Evolutionary conservation across 371 early-diverging fungal genomes (phyloP).

Genomic region (Saksenaea vasiformis): DNA sequence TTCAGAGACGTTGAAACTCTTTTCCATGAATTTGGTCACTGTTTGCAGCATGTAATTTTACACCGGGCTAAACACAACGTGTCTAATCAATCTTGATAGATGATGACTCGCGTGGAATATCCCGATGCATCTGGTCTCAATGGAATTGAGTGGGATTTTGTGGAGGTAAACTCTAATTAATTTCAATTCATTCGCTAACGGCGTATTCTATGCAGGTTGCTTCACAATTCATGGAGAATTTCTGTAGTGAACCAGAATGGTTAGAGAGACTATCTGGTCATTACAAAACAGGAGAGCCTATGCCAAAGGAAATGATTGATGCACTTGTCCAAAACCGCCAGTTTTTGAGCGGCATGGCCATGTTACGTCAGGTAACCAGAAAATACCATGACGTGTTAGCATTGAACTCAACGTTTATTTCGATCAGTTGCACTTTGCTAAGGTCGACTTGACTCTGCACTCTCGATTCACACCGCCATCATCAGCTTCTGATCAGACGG

Average conservation of each 20-base stretch:
- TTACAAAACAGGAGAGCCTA: conserved; percentile 57
- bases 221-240: conserved; percentile 76
- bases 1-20: conserved; percentile 66
- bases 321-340: conserved; percentile 53
- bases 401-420: not conserved
- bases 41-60: conserved; percentile 58
- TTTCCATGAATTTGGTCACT: conserved; percentile 75
- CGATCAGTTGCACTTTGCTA: conserved; percentile 58
- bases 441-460: conserved; percentile 61
- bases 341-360: conserved; percentile 63
- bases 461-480: conserved; percentile 46
- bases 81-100: conserved; percentile 16
- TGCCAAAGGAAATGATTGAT: conserved; percentile 64
- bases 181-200: not conserved
- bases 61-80: not conserved
- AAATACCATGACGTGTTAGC: not conserved
- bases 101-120: conserved; percentile 68
- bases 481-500: conserved; percentile 29
- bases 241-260: conserved; percentile 64
- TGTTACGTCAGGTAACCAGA: conserved; percentile 52
- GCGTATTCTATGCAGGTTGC: conserved; percentile 49
- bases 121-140: conserved; percentile 71
- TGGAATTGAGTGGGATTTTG: conserved; percentile 70
- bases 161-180: conserved; percentile 30
- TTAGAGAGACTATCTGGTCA: conserved; percentile 55